Percentiles rank a stretch among this genome's conserved stretches.
Conservation (phyloP, 805 yeast genomes). For the Yamadazyma sp. region DNA sequence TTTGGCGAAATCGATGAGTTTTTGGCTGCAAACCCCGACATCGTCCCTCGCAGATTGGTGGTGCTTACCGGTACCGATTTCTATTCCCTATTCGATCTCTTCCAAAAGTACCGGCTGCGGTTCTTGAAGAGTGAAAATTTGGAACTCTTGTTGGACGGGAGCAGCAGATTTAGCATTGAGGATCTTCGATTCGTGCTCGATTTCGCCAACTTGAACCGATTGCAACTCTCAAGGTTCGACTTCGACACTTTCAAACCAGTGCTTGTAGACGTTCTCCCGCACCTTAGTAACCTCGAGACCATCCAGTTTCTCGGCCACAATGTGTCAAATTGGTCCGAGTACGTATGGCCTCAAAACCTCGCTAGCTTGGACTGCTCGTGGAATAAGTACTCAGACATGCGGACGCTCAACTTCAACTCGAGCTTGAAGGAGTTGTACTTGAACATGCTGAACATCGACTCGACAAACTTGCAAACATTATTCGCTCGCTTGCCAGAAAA, state of each 20-base stretch:
- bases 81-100: conserved; percentile 24
- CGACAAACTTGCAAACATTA: conserved; percentile 13
- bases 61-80: conserved; percentile 34
- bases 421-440: conserved; percentile 28
- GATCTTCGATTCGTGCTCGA: conserved; percentile 22
- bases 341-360: conserved; percentile 26
- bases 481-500: conserved; percentile 19
- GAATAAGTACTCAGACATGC: conserved; percentile 25
- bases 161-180: conserved; percentile 19
- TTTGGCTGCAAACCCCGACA: conserved; percentile 26
- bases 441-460: conserved; percentile 27
- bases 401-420: conserved; percentile 24
- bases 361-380: conserved; percentile 37
- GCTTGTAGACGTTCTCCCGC: conserved; percentile 10
- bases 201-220: conserved; percentile 25
- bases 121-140: conserved; percentile 18
- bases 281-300: conserved; percentile 20
- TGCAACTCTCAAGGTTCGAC: conserved; percentile 30
- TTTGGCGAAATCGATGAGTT: conserved; percentile 35
- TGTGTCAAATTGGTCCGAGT: conserved; percentile 27
- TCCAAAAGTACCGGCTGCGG: conserved; percentile 20
- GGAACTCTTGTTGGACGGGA: conserved; percentile 31
- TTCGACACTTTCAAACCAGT: conserved; percentile 14
- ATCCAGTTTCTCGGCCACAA: conserved; percentile 35
- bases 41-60: conserved; percentile 27